Conservation (phyloP, 495 filamentous ascomycete species). For the Cetradonia linearis region DNA sequence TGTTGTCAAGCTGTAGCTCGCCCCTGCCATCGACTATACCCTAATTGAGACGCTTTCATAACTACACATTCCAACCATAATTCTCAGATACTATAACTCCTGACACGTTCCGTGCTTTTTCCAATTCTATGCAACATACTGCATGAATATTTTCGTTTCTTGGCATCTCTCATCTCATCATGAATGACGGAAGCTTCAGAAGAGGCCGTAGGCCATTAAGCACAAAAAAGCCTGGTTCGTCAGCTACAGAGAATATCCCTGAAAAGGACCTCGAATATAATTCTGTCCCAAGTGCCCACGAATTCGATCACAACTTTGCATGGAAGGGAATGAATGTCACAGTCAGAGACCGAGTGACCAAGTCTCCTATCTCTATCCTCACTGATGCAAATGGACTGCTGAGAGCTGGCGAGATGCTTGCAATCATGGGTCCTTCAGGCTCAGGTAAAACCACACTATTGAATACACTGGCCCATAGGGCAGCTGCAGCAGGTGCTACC, state of each 20-base stretch:
- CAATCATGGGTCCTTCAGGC: conserved; percentile 69
- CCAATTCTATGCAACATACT: too few relatives aligned
- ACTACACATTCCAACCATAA: too few relatives aligned
- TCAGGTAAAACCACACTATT: conserved; percentile 72
- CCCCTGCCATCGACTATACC: too few relatives aligned
- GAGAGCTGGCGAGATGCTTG: conserved; percentile 54
- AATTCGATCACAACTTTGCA: conserved; percentile 5
- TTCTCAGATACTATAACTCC: too few relatives aligned
- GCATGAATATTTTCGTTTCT: not conserved
- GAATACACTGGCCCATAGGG: conserved; percentile 57
- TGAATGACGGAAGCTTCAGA: not conserved
- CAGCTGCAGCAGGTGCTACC: conserved; percentile 34
- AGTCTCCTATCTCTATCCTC: conserved; percentile 2
- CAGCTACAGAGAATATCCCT: not conserved
- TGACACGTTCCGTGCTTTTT: too few relatives aligned
- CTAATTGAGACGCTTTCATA: too few relatives aligned
- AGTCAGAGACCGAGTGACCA: not conserved
- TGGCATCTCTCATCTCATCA: not conserved
- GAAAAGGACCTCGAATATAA: conserved; percentile 9
- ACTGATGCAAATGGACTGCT: conserved; percentile 18
- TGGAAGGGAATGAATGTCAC: conserved; percentile 11
- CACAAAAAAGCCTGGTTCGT: not conserved
- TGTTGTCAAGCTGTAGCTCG: too few relatives aligned
- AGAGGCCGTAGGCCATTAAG: not conserved
- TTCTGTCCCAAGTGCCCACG: conserved; percentile 16